Percentiles rank a stretch among this genome's conserved stretches.
Conservation (phyloP, 345 rosid species). For the Chamaenerion angustifolium region DNA sequence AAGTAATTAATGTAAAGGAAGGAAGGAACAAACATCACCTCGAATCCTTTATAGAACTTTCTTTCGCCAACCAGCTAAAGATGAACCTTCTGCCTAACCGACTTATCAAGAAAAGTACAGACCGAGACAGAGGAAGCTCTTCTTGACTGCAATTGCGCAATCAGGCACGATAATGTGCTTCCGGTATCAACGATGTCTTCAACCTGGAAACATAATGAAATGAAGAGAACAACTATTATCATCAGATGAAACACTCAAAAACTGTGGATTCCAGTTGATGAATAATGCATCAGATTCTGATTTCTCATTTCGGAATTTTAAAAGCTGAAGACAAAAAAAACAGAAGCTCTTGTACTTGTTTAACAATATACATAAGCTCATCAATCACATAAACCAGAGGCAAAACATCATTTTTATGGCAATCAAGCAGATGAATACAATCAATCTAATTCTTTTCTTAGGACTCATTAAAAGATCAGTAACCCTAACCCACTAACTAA, state of each 20-base stretch:
- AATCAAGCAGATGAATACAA: too few relatives aligned
- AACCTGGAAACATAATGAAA: conserved; percentile 28
- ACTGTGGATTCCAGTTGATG: too few relatives aligned
- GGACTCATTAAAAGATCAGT: too few relatives aligned
- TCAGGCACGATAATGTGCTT: conserved; percentile 43
- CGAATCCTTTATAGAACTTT: conserved; percentile 68
- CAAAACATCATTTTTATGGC: too few relatives aligned
- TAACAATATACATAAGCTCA: too few relatives aligned
- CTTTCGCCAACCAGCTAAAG: conserved; percentile 60
- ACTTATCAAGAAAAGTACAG: conserved; percentile 68
- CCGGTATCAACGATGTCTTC: conserved; percentile 97
- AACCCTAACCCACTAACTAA: too few relatives aligned
- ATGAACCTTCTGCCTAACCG: conserved; percentile 50
- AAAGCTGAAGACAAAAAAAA: background rate
- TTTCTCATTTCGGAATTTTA: background rate
- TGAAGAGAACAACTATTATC: background rate
- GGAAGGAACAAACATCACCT: conserved; percentile 28
- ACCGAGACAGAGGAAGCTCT: conserved; percentile 75
- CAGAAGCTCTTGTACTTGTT: background rate
- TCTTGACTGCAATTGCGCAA: conserved; percentile 38
- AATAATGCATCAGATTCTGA: too few relatives aligned
- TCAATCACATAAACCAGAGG: too few relatives aligned
- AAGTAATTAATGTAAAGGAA: too few relatives aligned
- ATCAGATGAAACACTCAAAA: too few relatives aligned
- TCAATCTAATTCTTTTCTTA: too few relatives aligned